Evolutionary conservation across 75 land plant species (phyloP).

Genomic region (Pinus taeda): DNA sequence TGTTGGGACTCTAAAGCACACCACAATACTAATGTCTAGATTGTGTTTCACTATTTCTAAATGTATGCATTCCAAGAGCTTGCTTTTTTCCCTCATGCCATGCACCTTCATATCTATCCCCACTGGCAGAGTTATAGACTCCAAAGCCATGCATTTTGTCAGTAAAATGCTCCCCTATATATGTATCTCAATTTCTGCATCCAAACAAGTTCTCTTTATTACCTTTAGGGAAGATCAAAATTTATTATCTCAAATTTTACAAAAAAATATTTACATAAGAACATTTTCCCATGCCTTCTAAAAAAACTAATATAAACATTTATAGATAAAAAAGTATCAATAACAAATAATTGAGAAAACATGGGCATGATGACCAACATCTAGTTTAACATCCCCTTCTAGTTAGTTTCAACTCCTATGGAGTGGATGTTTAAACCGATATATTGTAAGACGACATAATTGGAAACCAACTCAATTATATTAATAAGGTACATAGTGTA

Average conservation of each 20-base stretch:
- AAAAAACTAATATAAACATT: background rate
- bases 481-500: no score
- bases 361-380: background rate
- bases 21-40: no score
- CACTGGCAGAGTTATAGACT: slow-evolving; percentile 81
- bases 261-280: background rate
- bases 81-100: no score
- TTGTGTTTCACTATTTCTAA: no score
- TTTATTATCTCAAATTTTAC: background rate
- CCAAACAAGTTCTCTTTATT: background rate
- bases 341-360: background rate
- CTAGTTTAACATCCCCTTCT: no score
- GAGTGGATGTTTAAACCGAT: no score
- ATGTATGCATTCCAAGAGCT: no score
- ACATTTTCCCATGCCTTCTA: background rate
- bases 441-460: no score
- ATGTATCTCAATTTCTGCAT: slow-evolving; percentile 73
- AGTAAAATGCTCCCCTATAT: slow-evolving; percentile 85
- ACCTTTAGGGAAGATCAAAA: background rate
- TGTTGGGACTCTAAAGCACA: no score
- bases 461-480: no score
- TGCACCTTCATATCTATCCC: slow-evolving; percentile 82
- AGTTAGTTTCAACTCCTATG: no score
- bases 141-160: slow-evolving; percentile 97
- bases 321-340: background rate